Evolutionary conservation across 345 rosid species (phyloP).

Genomic region (Populus tremula): DNA sequence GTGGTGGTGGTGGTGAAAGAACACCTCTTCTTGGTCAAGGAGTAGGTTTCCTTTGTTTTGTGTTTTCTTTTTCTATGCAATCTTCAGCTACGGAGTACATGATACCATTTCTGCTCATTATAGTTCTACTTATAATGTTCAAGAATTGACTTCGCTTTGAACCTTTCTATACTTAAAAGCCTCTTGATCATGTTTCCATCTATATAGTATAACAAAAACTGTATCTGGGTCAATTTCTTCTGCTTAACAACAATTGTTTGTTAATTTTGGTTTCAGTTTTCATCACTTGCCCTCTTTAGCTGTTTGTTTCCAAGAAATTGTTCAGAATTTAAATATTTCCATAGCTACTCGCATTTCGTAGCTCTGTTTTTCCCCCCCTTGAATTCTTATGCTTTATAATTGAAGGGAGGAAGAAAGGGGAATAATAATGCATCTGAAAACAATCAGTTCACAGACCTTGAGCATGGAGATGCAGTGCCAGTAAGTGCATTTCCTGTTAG

Average conservation of each 20-base stretch:
- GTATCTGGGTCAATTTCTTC: neutral
- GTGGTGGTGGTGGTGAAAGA: neutral
- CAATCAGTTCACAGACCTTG: neutral
- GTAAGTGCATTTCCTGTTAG: constrained; percentile 1
- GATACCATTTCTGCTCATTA: neutral
- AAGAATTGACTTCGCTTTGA: neutral
- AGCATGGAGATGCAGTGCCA: constrained; percentile 1
- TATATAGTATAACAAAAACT: neutral
- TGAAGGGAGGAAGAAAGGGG: neutral
- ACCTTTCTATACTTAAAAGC: neutral
- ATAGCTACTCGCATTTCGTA: neutral
- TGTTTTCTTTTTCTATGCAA: neutral
- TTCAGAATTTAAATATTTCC: no score
- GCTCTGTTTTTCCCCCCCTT: neutral
- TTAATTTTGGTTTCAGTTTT: neutral
- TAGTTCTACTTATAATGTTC: neutral
- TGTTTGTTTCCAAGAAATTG: neutral
- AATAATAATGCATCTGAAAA: neutral
- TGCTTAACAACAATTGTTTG: neutral
- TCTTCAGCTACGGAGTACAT: neutral
- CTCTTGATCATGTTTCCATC: neutral
- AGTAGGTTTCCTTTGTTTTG: neutral
- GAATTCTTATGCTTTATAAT: neutral
- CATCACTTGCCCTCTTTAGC: neutral
- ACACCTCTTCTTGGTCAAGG: neutral